Conservation (phyloP, 176 grass and related monocot genomes). For the Ensete ventricosum region DNA sequence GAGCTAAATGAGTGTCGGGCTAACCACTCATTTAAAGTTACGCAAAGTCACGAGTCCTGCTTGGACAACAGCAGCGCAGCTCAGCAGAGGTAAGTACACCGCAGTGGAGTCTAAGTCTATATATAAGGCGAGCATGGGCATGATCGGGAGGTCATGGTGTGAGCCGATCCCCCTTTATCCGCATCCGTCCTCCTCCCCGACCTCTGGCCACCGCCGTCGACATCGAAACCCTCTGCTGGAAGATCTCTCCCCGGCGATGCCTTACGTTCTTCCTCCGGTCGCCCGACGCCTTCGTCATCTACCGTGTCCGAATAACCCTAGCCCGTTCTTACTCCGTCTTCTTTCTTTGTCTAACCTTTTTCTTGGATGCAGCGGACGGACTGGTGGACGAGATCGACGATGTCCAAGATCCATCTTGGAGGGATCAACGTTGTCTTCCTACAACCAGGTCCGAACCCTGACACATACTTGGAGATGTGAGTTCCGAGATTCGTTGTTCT, state of each 20-base stretch:
- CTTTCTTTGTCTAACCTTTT: background rate
- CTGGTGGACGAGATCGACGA: slow-evolving; percentile 1
- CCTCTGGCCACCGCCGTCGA: slow-evolving; percentile 17
- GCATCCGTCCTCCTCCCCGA: slow-evolving; percentile 2
- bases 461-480: too few species aligned
- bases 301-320: slow-evolving; percentile 29
- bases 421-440: too few species aligned
- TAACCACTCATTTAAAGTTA: too few species aligned
- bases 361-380: background rate
- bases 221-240: slow-evolving; percentile 62
- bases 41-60: too few species aligned
- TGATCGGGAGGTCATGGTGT: slow-evolving; percentile 26
- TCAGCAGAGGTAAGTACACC: too few species aligned
- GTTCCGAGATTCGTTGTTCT: too few species aligned
- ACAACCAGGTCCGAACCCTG: too few species aligned
- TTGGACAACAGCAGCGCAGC: too few species aligned
- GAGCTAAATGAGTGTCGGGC: too few species aligned
- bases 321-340: background rate
- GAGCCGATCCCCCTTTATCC: slow-evolving; percentile 18
- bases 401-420: background rate
- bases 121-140: background rate
- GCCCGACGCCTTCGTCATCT: slow-evolving; percentile 40
- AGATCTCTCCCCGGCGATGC: slow-evolving; percentile 42
- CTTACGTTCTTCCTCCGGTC: slow-evolving; percentile 51
- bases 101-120: too few species aligned